A percentile compares a stretch with the other conserved stretches of the same genome.
These are phyloP conservation scores for Colletotrichum siamense DNA, from an alignment of 2,329 filamentous ascomycete species.

Conservation along the genomic window DNA sequence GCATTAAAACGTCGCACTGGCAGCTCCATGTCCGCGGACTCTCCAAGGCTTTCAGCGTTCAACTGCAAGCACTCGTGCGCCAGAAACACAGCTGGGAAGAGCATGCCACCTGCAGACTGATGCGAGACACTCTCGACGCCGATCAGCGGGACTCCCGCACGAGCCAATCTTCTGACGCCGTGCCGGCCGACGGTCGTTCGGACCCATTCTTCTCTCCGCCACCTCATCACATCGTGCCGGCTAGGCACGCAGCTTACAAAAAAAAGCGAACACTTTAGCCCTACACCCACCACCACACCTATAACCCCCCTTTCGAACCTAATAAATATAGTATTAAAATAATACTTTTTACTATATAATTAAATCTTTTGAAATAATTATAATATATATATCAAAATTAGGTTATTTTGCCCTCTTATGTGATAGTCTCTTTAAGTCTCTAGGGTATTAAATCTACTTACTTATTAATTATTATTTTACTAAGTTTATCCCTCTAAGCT, in stretches of 20 bases:
- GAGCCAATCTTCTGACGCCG: neutral
- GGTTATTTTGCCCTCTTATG: neutral
- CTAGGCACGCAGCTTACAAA: no score
- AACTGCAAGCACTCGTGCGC: neutral
- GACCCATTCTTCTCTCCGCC: neutral
- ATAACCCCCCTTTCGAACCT: no score
- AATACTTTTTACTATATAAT: no score
- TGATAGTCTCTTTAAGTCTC: neutral
- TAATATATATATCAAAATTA: no score
- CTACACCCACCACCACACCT: no score
- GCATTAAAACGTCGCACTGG: neutral
- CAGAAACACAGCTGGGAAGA: neutral
- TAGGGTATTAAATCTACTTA: neutral
- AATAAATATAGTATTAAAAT: no score
- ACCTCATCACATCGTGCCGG: neutral
- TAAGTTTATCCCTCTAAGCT: no score
- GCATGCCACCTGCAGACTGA: constrained; percentile 11
- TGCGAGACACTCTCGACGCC: constrained; percentile 10
- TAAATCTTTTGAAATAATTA: no score
- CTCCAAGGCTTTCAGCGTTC: neutral
- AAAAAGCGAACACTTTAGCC: no score
- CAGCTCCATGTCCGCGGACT: neutral
- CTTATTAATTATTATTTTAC: neutral
- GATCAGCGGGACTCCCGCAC: constrained; percentile 5
- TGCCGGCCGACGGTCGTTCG: neutral